These are phyloP conservation scores for Circinella umbellata DNA, from an alignment of 371 early-diverging fungal species.

Conservation along the genomic window DNA sequence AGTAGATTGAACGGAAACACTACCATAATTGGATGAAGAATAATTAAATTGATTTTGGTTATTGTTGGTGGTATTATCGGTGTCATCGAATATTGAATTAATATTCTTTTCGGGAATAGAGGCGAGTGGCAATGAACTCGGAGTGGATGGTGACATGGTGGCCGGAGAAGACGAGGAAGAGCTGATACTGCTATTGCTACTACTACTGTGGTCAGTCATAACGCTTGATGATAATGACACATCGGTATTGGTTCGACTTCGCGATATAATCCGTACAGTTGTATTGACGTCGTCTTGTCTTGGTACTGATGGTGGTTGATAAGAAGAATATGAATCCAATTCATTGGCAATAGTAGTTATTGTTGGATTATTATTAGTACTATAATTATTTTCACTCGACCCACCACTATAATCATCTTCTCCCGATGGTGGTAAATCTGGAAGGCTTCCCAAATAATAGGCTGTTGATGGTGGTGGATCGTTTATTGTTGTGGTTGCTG, in stretches of 20 bases:
- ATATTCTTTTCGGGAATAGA: neutral
- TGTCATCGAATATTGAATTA: neutral
- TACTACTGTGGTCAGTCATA: conserved; percentile 3
- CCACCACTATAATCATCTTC: neutral
- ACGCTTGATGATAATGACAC: neutral
- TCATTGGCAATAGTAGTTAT: neutral
- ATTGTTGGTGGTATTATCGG: neutral
- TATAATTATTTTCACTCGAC: no score
- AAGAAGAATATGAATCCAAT: neutral
- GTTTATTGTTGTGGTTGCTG: conserved; percentile 2
- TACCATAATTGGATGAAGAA: conserved; percentile 14
- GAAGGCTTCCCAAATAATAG: conserved; percentile 1
- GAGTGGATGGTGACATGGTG: neutral
- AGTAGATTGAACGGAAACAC: conserved; percentile 26
- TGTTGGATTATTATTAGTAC: neutral
- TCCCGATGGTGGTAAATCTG: neutral
- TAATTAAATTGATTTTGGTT: neutral
- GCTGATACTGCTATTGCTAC: neutral
- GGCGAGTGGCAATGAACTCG: neutral
- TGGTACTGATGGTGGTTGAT: neutral
- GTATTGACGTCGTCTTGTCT: neutral
- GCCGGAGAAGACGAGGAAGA: conserved; percentile 8
- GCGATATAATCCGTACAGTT: conserved; percentile 2
- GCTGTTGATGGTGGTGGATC: neutral
- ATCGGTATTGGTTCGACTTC: neutral